Percentiles rank a stretch among this genome's conserved stretches.
Evolutionary conservation across 169 alveolate genomes (phyloP).

Genomic region (Cryptosporidium muris): DNA sequence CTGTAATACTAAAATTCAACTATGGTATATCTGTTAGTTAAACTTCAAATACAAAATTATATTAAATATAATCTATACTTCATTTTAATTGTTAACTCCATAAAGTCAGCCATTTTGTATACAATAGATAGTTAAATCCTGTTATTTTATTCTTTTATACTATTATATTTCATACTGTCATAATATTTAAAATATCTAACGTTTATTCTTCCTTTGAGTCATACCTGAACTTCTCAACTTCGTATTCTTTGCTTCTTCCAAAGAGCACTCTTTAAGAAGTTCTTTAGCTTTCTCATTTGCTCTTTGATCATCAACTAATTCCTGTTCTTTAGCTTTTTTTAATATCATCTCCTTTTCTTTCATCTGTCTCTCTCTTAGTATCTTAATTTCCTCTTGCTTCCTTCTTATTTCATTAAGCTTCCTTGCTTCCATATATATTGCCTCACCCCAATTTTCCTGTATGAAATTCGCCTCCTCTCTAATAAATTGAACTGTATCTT

Average conservation of each 20-base stretch:
- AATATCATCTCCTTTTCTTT: constrained; percentile 42
- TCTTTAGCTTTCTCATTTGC: constrained; percentile 53
- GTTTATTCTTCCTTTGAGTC: constrained; percentile 9
- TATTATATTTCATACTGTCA: not conserved
- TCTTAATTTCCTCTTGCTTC: constrained; percentile 46
- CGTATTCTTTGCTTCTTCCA: not conserved
- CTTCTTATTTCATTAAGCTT: constrained; percentile 40
- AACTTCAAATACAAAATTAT: no score
- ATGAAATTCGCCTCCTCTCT: constrained; percentile 59
- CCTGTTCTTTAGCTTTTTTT: constrained; percentile 47
- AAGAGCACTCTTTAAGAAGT: constrained; percentile 3
- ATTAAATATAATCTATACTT: no score
- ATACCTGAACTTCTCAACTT: not conserved
- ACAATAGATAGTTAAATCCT: no score
- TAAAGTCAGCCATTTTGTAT: no score
- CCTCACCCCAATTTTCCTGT: constrained; percentile 67
- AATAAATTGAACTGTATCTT: constrained; percentile 49
- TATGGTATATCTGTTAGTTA: not conserved
- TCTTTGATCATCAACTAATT: constrained; percentile 5
- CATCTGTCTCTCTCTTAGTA: constrained; percentile 30
- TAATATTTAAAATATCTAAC: not conserved
- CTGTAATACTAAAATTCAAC: not conserved
- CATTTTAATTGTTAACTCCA: no score
- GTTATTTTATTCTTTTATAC: not conserved
- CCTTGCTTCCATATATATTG: constrained; percentile 53